Base-by-base conservation (phyloP, 176 grass and related monocot species). In the Phragmites australis region DNA sequence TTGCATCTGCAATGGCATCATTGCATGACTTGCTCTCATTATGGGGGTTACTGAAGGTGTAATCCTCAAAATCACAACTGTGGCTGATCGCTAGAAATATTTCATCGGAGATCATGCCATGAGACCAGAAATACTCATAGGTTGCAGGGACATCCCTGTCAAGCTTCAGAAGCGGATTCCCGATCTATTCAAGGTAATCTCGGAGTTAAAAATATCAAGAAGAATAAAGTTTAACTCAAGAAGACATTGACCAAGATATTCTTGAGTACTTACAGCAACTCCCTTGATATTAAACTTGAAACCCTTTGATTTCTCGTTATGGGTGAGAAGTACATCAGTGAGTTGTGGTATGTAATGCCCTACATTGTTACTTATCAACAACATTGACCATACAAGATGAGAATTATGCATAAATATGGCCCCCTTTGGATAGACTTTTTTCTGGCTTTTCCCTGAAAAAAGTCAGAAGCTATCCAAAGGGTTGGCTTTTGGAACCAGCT, bases 251-350 rank as follows among this genome's bases (percentile, higher is more conserved):
- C 3, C 23, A 76, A 76, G 6, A 29, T 85, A 64, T 41, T 31
- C 11, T 71, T 40, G 30, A 72, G 11, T 84, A 74, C 88, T 88
- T 89, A 95, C 96, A 55, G 88, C 96, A 19, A 99, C 83, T 89
- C 92, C 96, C 88, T 95, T 95, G 79, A 99, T 89, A 29, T 99
- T 93, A 74, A 99, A 99, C 56, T 91, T 99, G 84, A 99, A 95
- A 75, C 87, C 90, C 52, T 69, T 93, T 25, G 96, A 99, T 74
- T 88, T 87, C 72, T 84, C 65, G 11, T 99, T 99, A 40, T 99
- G 88, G 2, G 51, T 86, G 45, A 99, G 74, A 82, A 99, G 96
- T 72, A 91, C 71, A 82, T 88, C 82, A 5, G 92, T 78, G 37
- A 99, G 79, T 61, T 99, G 96, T 15, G 96, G 96, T 91, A 99